Base-by-base conservation (phyloP, 2,329 filamentous ascomycete species). In the Monilinia laxa region DNA sequence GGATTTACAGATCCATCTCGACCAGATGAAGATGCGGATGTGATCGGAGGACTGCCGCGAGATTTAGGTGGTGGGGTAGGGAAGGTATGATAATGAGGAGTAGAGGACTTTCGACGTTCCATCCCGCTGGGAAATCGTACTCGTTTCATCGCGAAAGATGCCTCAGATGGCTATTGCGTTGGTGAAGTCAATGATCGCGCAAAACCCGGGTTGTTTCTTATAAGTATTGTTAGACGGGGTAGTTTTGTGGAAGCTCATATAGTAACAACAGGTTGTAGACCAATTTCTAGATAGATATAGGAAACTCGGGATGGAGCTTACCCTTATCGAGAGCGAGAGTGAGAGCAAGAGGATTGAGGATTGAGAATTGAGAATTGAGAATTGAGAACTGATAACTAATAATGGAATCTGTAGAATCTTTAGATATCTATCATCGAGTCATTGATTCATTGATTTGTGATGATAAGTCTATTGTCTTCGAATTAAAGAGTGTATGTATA, bases 21-120 rank as follows among this genome's bases (percentile, higher is more conserved):
- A 65, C 65, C 75, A 35, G 70, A 72, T 49, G 78, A 78, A 68
- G 72, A 76, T 60, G 70, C 73, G 55, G 74, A 75, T 62, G 73
- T 77, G 51, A 66, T 72, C 65, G 74, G 77, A 64, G 75, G 75
- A 67, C 67, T 69, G 56, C 87, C 85, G 2, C 88, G 86, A 1
- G 86, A 85, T 71, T 85, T 87, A 16, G 91, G 90, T 20, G 91
- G 90, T 45, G 87, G 83, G 0, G 89, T 90, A 3, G 91, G 90
- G 73, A 95, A 94, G 9, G 91, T 94, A 73, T 93, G 90, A 78
- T 94, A 95, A 75, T 89, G 88, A 71, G 87, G 81, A 25, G 82
- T 77, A 23, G 77, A 77, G 52, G 78, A 77, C 54, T 77, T 75
- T 59, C 74, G 71, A 31, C 73, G 72, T 57, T 75, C 71, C 67